Evolutionary conservation across 2,329 filamentous ascomycete species (phyloP).

Genomic region (Zasmidium cellare): DNA sequence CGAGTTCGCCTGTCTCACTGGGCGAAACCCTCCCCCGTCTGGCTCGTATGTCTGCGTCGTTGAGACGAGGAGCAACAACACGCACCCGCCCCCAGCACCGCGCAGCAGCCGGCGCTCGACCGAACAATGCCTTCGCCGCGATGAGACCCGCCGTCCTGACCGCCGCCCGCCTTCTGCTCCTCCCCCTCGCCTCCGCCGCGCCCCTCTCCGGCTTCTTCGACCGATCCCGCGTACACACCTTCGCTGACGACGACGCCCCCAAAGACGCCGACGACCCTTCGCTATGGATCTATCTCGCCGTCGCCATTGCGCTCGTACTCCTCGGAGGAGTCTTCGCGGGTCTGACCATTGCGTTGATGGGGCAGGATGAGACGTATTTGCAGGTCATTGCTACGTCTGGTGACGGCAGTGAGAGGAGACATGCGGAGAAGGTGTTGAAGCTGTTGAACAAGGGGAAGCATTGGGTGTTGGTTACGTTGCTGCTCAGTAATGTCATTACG

Average conservation of each 20-base stretch:
- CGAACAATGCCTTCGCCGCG: constrained; percentile 7
- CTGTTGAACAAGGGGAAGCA: constrained; percentile 89
- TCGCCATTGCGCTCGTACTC: constrained; percentile 79
- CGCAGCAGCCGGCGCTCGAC: too few relatives aligned
- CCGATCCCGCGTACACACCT: constrained; percentile 8
- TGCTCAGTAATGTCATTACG: constrained; percentile 95
- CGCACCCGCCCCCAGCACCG: neutral
- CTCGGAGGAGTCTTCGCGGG: constrained; percentile 92
- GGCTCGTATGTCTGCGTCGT: constrained; percentile 15
- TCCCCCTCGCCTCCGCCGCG: constrained; percentile 24
- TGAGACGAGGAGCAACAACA: constrained; percentile 1
- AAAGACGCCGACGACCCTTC: constrained; percentile 53
- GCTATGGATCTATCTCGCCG: constrained; percentile 77
- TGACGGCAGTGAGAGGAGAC: constrained; percentile 79
- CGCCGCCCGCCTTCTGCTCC: constrained; percentile 19
- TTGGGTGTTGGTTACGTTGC: constrained; percentile 93
- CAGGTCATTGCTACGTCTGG: constrained; percentile 89
- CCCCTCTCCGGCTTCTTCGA: constrained; percentile 12
- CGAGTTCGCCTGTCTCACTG: neutral
- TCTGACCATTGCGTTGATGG: constrained; percentile 83
- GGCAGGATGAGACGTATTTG: constrained; percentile 90
- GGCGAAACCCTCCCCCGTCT: neutral
- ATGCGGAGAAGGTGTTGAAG: constrained; percentile 77
- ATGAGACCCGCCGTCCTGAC: constrained; percentile 21
- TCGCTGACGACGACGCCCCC: constrained; percentile 22